These are phyloP conservation scores for Auriculariales sp. DNA, from an alignment of 768 basidiomycete species.

Conservation along the genomic window DNA sequence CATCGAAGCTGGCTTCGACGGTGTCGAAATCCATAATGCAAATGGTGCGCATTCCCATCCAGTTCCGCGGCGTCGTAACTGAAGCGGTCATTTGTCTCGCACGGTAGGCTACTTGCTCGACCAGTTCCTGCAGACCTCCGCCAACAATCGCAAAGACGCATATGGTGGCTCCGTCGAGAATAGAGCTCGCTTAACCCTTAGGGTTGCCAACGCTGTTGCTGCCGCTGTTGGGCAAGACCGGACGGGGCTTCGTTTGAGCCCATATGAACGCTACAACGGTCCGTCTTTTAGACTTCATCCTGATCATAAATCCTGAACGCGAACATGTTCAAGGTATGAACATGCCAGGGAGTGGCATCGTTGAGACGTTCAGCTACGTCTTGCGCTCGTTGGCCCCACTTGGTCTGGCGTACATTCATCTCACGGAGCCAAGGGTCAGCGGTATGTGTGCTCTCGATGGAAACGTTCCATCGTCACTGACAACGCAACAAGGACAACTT, in stretches of 20 bases:
- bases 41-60: slow-evolving; percentile 14
- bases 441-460: background rate
- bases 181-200: slow-evolving; percentile 42
- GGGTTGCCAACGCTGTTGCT: slow-evolving; percentile 46
- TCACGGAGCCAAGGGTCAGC: slow-evolving; percentile 27
- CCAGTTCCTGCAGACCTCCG: slow-evolving; percentile 46
- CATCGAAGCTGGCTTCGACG: slow-evolving; percentile 44
- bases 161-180: slow-evolving; percentile 66
- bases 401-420: slow-evolving; percentile 34
- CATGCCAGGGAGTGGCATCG: slow-evolving; percentile 33
- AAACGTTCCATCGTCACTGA: background rate
- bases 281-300: too few species aligned
- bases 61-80: background rate
- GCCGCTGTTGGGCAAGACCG: slow-evolving; percentile 37
- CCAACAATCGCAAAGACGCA: slow-evolving; percentile 49
- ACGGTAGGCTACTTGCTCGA: slow-evolving; percentile 28
- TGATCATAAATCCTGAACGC: too few species aligned
- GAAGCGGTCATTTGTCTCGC: slow-evolving; percentile 11
- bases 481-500: too few species aligned
- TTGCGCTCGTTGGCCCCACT: slow-evolving; percentile 33
- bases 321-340: too few species aligned
- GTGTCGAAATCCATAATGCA: slow-evolving; percentile 26
- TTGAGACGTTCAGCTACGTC: slow-evolving; percentile 38
- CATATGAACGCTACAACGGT: slow-evolving; percentile 14
- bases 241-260: slow-evolving; percentile 41